These are phyloP conservation scores for Lentinus brumalis DNA, from an alignment of 768 basidiomycete species.

Conservation along the genomic window DNA sequence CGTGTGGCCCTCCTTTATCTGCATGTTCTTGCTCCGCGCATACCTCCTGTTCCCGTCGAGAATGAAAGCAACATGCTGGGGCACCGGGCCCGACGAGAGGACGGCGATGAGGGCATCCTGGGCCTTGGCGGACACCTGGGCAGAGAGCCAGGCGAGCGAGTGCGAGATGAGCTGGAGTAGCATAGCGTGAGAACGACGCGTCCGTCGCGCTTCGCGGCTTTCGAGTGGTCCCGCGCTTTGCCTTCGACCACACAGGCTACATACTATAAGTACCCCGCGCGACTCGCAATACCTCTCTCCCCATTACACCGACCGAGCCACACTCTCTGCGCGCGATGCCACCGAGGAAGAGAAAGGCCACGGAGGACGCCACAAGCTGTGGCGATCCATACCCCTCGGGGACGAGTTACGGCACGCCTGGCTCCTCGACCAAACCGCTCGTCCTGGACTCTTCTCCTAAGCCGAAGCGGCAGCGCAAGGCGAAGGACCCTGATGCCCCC, in stretches of 20 bases:
- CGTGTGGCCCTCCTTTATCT: conserved; percentile 77
- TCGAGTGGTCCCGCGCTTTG: not conserved
- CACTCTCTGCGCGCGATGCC: conserved; percentile 4
- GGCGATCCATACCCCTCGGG: conserved; percentile 1
- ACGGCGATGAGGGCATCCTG: conserved; percentile 60
- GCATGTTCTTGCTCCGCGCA: conserved; percentile 67
- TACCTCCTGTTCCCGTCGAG: conserved; percentile 98
- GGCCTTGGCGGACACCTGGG: conserved; percentile 24
- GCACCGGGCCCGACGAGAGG: conserved; percentile 82
- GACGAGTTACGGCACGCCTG: not conserved
- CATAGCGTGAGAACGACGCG: conserved; percentile 24
- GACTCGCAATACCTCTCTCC: not conserved
- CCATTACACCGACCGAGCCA: not conserved
- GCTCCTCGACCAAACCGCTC: conserved; percentile 18
- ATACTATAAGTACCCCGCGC: not conserved
- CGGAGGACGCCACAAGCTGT: conserved; percentile 6
- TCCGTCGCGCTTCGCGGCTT: conserved; percentile 9
- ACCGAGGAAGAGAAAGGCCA: conserved; percentile 24
- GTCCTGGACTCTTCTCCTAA: conserved; percentile 13
- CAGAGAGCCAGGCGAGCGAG: conserved; percentile 23
- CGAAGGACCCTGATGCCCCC: conserved; percentile 30
- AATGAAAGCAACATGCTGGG: conserved; percentile 88
- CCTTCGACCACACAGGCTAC: not conserved
- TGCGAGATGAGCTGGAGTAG: conserved; percentile 31
- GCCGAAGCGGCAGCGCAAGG: conserved; percentile 31